A percentile compares a stretch with the other conserved stretches of the same genome.
phyloP scores from a whole-genome alignment of 163 green algal genomes.

The Botryococcus braunii region DNA sequence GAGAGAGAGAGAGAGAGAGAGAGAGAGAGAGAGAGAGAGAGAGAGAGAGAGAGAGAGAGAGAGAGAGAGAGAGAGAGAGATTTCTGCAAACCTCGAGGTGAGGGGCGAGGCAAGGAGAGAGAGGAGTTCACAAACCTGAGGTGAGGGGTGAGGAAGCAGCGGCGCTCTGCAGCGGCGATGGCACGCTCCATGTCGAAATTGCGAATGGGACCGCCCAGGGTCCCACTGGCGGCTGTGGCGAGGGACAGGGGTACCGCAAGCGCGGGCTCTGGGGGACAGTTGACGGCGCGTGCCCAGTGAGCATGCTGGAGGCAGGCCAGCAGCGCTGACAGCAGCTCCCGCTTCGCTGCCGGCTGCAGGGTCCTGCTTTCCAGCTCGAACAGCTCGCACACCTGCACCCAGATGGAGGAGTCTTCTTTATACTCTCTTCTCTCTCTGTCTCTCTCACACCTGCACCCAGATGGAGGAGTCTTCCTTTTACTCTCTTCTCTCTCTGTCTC shows the following conservation, averaged over 20 bases:
- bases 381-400: conserved; percentile 50
- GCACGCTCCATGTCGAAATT: conserved; percentile 23
- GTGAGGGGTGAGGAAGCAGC: conserved; percentile 33
- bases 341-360: conserved; percentile 15
- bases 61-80: too few relatives aligned
- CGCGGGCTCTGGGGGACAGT: conserved; percentile 30
- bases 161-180: conserved; percentile 37
- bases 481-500: too few relatives aligned
- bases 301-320: conserved; percentile 31
- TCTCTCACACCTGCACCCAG: too few relatives aligned
- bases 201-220: neutral
- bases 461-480: too few relatives aligned
- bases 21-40: too few relatives aligned
- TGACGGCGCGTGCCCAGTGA: conserved; percentile 19
- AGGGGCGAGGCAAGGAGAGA: too few relatives aligned
- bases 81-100: too few relatives aligned
- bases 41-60: too few relatives aligned
- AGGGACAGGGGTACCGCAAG: conserved; percentile 32
- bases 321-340: conserved; percentile 19
- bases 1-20: too few relatives aligned
- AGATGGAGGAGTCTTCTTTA: too few relatives aligned
- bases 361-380: conserved; percentile 28
- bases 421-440: too few relatives aligned
- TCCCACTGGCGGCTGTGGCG: conserved; percentile 23
- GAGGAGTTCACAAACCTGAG: neutral